Evolutionary conservation across 257 asterid species (phyloP).

Genomic region (Petunia secreta): DNA sequence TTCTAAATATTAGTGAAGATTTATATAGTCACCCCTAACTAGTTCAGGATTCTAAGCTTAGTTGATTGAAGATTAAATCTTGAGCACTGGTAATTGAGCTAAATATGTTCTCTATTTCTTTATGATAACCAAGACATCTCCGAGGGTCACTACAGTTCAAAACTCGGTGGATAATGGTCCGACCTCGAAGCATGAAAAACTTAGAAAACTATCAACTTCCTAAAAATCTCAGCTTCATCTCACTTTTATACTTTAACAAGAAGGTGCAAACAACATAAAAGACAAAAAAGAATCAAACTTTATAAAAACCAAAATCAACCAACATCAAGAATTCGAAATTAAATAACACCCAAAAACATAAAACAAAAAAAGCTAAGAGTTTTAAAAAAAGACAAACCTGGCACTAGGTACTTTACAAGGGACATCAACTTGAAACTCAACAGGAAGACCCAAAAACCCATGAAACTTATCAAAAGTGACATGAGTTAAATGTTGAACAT

Average conservation of each 20-base stretch:
- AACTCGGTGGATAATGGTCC: no score
- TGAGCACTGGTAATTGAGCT: not conserved
- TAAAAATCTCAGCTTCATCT: constrained; percentile 2
- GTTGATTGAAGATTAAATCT: not conserved
- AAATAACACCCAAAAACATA: not conserved
- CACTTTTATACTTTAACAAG: not conserved
- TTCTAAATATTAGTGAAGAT: not conserved
- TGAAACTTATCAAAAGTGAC: constrained; percentile 94
- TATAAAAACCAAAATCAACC: not conserved
- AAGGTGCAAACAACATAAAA: constrained; percentile 8
- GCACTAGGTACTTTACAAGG: constrained; percentile 96
- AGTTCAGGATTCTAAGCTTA: not conserved
- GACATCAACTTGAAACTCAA: constrained; percentile 86
- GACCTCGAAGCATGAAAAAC: not conserved
- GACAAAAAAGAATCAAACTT: not conserved
- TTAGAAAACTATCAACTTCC: not conserved
- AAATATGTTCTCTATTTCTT: not conserved
- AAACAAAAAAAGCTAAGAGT: not conserved
- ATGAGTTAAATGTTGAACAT: constrained; percentile 88
- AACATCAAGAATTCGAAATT: not conserved
- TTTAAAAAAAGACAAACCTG: constrained; percentile 49
- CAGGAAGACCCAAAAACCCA: constrained; percentile 91
- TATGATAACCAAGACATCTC: no score
- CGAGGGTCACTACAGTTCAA: no score
- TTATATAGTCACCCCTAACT: not conserved